phyloP scores from a whole-genome alignment of 257 asterid genomes.

The Craterostigma plantagineum region DNA sequence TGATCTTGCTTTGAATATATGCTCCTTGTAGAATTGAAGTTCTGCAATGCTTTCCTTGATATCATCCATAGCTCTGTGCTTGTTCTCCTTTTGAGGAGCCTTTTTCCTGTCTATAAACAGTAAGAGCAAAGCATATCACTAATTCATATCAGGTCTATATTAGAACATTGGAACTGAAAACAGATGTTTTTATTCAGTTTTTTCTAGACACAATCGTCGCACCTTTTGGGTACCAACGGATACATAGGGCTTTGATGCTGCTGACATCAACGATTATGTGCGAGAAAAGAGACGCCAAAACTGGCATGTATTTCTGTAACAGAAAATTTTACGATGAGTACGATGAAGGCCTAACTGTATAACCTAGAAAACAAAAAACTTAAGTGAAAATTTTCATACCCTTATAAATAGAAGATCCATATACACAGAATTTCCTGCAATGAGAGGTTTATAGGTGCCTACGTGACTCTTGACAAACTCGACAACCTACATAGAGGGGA shows the following conservation, averaged over 20 bases:
- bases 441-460: constrained; percentile 43
- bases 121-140: neutral
- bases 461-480: constrained; percentile 64
- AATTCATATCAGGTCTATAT: too few species aligned
- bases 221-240: constrained; percentile 94
- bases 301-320: constrained; percentile 87
- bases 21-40: constrained; percentile 43
- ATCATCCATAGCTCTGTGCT: constrained; percentile 72
- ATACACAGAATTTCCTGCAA: constrained; percentile 91
- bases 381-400: constrained; percentile 30
- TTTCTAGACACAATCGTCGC: constrained; percentile 1
- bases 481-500: constrained; percentile 37
- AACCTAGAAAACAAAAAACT: neutral
- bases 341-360: neutral
- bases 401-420: constrained; percentile 61
- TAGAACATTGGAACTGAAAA: neutral
- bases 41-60: constrained; percentile 64
- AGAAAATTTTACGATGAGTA: constrained; percentile 1
- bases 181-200: neutral
- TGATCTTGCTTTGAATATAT: constrained; percentile 34
- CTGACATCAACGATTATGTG: constrained; percentile 92
- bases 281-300: constrained; percentile 73
- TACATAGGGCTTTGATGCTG: constrained; percentile 66
- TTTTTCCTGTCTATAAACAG: constrained; percentile 24
- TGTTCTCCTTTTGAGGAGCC: constrained; percentile 57